A percentile compares a stretch with the other conserved stretches of the same genome.
phyloP scores from a whole-genome alignment of 805 yeast genomes.

The Metschnikowia arizonensis region DNA sequence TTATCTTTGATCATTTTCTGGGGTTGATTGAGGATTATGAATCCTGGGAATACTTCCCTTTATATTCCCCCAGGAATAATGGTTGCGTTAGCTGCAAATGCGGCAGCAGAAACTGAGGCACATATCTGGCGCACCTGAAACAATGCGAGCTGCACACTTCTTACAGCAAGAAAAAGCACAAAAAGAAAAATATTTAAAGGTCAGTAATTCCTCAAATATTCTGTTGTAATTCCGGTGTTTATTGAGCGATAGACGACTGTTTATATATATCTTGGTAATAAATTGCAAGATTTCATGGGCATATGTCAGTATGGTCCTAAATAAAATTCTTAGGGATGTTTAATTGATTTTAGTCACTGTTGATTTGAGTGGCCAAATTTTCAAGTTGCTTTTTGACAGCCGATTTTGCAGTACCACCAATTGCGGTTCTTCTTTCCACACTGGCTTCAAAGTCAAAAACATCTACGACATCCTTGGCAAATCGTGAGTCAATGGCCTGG shows the following conservation, averaged over 20 bases:
- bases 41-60: not conserved
- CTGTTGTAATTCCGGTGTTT: too few relatives aligned
- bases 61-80: not conserved
- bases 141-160: not conserved
- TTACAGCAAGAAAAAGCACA: not conserved
- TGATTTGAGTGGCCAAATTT: slow-evolving; percentile 24
- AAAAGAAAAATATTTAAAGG: not conserved
- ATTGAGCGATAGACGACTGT: too few relatives aligned
- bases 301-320: too few relatives aligned
- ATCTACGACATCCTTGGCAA: slow-evolving; percentile 71
- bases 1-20: slow-evolving; percentile 1
- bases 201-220: not conserved
- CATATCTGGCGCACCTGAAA: not conserved
- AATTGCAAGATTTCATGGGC: too few relatives aligned
- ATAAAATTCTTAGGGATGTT: too few relatives aligned
- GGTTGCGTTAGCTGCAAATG: slow-evolving; percentile 4
- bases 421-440: slow-evolving; percentile 94
- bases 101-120: slow-evolving; percentile 1
- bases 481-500: slow-evolving; percentile 73
- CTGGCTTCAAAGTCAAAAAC: slow-evolving; percentile 91
- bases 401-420: slow-evolving; percentile 92
- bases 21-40: too few relatives aligned
- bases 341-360: slow-evolving; percentile 6
- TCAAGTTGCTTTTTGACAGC: slow-evolving; percentile 79
- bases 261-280: too few relatives aligned